phyloP scores from a whole-genome alignment of 768 basidiomycete species.

The Chlorophyllum brunneum region DNA sequence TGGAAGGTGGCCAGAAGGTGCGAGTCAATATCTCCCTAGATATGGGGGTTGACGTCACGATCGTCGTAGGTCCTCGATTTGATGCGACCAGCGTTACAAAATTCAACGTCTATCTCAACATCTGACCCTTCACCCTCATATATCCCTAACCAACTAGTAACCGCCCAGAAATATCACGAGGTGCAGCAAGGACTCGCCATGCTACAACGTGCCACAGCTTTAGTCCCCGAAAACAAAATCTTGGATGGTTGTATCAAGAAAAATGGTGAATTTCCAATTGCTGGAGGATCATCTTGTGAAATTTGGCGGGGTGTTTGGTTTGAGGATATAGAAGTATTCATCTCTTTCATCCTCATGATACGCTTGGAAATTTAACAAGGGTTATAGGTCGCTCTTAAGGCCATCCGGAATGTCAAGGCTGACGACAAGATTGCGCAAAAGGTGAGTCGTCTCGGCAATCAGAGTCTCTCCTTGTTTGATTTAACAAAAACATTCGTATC shows the following conservation, averaged over 20 bases:
- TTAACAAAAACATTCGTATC: background rate
- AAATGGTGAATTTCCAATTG: conserved; percentile 32
- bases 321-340: conserved; percentile 44
- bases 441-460: background rate
- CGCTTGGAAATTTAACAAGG: background rate
- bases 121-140: background rate
- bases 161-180: background rate
- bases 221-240: conserved; percentile 47
- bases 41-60: too few species aligned
- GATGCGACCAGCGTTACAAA: background rate
- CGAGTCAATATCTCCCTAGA: too few species aligned
- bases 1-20: too few species aligned
- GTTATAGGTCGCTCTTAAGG: conserved; percentile 4
- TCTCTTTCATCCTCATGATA: background rate
- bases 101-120: background rate
- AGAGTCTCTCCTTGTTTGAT: background rate
- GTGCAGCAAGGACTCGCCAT: background rate
- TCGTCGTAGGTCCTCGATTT: too few species aligned
- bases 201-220: conserved; percentile 27
- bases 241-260: conserved; percentile 48
- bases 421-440: background rate
- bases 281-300: conserved; percentile 53
- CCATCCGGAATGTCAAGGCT: background rate
- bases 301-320: conserved; percentile 56
- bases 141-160: background rate